Base-by-base conservation (phyloP, 495 filamentous ascomycete genomes). In the Acidomyces sp. region DNA sequence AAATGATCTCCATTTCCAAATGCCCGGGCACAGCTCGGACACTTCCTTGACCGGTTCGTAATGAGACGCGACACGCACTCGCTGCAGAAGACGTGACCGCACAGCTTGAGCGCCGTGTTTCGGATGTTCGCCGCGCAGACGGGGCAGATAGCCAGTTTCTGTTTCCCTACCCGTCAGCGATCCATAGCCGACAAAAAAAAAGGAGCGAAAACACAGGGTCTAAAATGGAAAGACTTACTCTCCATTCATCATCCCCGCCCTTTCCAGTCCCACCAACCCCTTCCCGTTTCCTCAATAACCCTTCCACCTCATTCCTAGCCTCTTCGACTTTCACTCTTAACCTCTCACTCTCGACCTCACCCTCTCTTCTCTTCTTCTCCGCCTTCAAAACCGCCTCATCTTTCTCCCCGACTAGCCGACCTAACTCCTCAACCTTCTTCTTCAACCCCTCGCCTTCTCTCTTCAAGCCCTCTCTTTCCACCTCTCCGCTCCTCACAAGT, bases 11-110 rank as follows among this genome's bases (percentile, higher is more conserved):
- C 83, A 50, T 75, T 77, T 45, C 88, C 86, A 54, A 97, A 97
- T 1, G 85, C 75, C 58, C 77, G 77, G 57, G 78, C 80, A 66
- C 90, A 97, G 52, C 79, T 87, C 4, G 90, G 90, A 54, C 90
- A 97, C 61, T 96, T 96, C 42, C 90, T 74, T 56, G 83, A 86
- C 24, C 90, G 82, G 43, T 87, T 90, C 6, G 71, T 67, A 37
- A 93, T 74, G 53, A 87, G 78, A 38, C 93, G 83, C 19, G 93
- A 78, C 55, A 95, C 81, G 56, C 90, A 97, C 19, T 75, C 71
- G 51, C 72, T 75, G 72, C 90, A 97, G 60, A 96, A 93, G 16
- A 93, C 76, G 61, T 97, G 90, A n/a, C 90, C 90, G 58, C 90
- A 97, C 11, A 80, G 84, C 56, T 85, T 86, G 51, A 97, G 70